Evolutionary conservation across 176 grass and related monocot species (phyloP), one percentile per base, ranked within the genome.

Genomic region (Oryza glaberrima): DNA sequence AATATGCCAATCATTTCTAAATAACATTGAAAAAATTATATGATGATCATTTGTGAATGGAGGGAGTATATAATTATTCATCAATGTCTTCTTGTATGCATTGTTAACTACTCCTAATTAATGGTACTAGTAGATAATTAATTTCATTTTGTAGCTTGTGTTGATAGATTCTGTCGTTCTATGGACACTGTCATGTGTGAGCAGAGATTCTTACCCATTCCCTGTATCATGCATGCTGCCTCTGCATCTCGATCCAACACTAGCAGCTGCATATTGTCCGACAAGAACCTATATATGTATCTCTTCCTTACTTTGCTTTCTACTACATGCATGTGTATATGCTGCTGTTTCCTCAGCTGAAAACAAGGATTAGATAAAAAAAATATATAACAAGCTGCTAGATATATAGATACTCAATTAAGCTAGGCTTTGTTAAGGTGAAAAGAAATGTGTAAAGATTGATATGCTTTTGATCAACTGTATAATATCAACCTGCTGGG

Each of bases 331-430:
- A 32, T 32, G 17, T 52, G 19, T 20, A 58, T 58, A 58, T 58
- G 54, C 17, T 76, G 17, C 6, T 87, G 79, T 82, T 86, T 88
- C 86, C 73, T 77, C 54, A 82, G 70, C 43, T 41, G 76, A 76
- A 84, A 83, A 83, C 86, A 88, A 23, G 23, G 34, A 40, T 28
- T 66, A 79, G 7, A 84, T 36, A 67, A 43, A 2, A 32, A 3
- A 19, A 20, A 9, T 26, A 75, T 66, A 43, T 6, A 73, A 58
- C 1, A 47, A 46, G 30, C 30, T 32, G 17, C 26, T 36, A 28
- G 6, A 64, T 26, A 26, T 26, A 26, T 49, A 16, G 40, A 41
- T 48, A 15, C 13, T 83, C 54, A 26, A 26, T 26, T 26, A 73
- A 58, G 35, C 35, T 36, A 36, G 11, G 7, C 26, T 14, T 15